Evolutionary conservation across 495 filamentous ascomycete genomes (phyloP).

Genomic region (Daldinia bambusicola): DNA sequence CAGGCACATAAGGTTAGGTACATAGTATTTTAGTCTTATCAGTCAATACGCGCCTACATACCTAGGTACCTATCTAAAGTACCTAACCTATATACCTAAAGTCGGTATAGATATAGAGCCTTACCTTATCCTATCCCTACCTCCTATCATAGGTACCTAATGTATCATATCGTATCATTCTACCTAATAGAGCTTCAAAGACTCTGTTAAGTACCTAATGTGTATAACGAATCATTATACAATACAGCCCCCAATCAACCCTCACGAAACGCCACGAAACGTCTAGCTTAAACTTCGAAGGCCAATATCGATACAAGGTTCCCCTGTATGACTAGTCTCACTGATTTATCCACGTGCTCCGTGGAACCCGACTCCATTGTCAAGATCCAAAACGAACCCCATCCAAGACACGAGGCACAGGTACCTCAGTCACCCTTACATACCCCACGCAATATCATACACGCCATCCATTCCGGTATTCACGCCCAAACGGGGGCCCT

Average conservation of each 20-base stretch:
- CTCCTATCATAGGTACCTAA: too few species aligned
- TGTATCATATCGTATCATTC: background rate
- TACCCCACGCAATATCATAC: background rate
- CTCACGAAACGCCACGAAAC: background rate
- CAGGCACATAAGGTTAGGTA: too few species aligned
- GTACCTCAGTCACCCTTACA: background rate
- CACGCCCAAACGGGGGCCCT: background rate
- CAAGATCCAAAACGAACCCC: background rate
- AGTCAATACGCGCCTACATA: background rate
- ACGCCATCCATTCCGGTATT: background rate
- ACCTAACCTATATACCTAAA: too few species aligned
- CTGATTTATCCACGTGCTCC: background rate
- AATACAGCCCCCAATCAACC: background rate
- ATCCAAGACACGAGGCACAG: background rate
- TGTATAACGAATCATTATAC: background rate
- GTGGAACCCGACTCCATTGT: background rate
- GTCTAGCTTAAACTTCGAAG: background rate
- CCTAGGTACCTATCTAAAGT: background rate
- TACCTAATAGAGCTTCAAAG: background rate
- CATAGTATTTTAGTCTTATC: background rate
- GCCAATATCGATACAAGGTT: background rate
- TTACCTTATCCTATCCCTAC: too few species aligned
- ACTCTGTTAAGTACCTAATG: background rate
- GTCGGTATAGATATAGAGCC: too few species aligned
- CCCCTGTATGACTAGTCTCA: background rate